Evolutionary conservation across 1,284 basidiomycete species (phyloP), one percentile per base, ranked within the genome.

Genomic region (Agaricales sp.): DNA sequence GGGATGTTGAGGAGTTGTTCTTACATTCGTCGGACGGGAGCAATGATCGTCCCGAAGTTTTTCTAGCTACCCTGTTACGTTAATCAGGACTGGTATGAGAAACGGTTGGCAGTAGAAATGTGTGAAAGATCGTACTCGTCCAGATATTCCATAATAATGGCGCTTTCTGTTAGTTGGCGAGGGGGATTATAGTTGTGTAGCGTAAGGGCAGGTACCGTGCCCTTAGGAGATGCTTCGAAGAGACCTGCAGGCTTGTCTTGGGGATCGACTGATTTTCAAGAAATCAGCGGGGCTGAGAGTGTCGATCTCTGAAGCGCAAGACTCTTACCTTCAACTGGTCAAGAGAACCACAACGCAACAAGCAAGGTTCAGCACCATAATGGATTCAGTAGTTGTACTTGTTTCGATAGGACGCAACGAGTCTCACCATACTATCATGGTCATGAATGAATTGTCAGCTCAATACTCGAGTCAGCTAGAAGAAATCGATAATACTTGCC

Each of bases 191-290:
- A 74, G 2, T 63, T 60, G 53, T 78, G 67, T 47, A 89, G 64
- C 57, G 71, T 75, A 30, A 90, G 59, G 0, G 75, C 86, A 0
- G 87, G 87, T 1, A 91, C 86, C 1, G 90, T 71, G 0, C 88
- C 87, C 59, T 86, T 88, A 0, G 86, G 84, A 18, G 85, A 88
- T 14, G 88, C 71, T 47, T 87, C 80, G 11, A 91, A 67, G n/a
- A 91, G 71, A 30, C 84, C 83, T 46, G 75, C 64, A 0, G 88
- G 85, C 58, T 90, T 91, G 65, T 80, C 77, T 69, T 90, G 89
- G 1, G 86, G 85, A 62, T 90, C 85, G 22, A 89, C 83, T 63
- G 89, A 85, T 57, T 79, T 83, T 85, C 48, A 37, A 22, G 14
- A 19, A n/a, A n/a, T n/a, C n/a, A n/a, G n/a, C n/a, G 18, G 4